Conservation (phyloP, 805 yeast genomes). For the Ogataea thermomethanolica region DNA sequence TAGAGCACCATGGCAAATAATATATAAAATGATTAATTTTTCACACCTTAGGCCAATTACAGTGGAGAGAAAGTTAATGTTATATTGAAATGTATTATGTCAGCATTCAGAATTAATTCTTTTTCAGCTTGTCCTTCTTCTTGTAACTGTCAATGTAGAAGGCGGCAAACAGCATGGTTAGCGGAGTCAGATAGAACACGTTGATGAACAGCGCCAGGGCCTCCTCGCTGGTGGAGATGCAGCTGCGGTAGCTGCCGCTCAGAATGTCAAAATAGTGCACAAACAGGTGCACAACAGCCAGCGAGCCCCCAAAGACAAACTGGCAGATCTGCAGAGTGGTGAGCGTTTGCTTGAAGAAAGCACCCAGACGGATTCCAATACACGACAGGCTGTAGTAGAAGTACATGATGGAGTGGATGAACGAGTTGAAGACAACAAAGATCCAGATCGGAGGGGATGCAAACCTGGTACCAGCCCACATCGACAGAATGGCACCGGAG, state of each 20-base stretch:
- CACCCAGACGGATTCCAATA: constrained; percentile 55
- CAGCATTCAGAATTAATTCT: not conserved
- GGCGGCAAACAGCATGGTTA: constrained; percentile 61
- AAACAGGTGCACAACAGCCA: constrained; percentile 63
- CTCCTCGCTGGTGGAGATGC: constrained; percentile 57
- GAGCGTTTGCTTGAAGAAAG: constrained; percentile 50
- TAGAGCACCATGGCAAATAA: constrained; percentile 55
- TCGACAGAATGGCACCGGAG: constrained; percentile 75
- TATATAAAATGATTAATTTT: constrained; percentile 1
- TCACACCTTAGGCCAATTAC: constrained; percentile 8
- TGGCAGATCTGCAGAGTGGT: constrained; percentile 69
- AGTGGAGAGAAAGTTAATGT: not conserved
- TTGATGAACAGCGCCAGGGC: constrained; percentile 60
- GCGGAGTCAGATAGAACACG: constrained; percentile 62
- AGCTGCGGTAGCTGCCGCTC: constrained; percentile 40
- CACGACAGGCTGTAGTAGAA: constrained; percentile 62
- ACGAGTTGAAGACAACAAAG: constrained; percentile 75
- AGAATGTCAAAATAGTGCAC: constrained; percentile 52
- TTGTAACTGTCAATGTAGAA: constrained; percentile 60
- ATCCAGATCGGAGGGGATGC: constrained; percentile 78
- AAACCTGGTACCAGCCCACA: constrained; percentile 75
- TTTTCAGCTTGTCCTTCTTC: constrained; percentile 20
- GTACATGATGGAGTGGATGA: constrained; percentile 74
- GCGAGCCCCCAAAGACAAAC: constrained; percentile 63
- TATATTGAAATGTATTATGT: not conserved